Conservation (phyloP, 441 rosid genomes). For the Populus hybrid region DNA sequence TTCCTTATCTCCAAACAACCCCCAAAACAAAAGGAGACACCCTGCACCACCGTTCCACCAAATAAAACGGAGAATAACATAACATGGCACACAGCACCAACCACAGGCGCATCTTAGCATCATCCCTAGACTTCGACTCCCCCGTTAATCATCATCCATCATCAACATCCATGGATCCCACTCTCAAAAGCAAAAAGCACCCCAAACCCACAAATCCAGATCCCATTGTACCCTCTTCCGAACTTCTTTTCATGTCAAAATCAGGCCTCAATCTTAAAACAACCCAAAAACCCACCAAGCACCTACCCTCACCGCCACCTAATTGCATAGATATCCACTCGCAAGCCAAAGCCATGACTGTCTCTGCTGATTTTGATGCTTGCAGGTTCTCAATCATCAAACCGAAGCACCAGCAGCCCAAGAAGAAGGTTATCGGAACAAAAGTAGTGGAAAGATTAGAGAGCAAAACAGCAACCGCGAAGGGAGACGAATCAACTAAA, state of each 20-base stretch:
- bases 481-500: constrained; percentile 15
- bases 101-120: constrained; percentile 35
- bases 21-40: background rate
- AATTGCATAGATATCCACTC: constrained; percentile 27
- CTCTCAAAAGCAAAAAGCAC: constrained; percentile 11
- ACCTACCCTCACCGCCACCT: constrained; percentile 8
- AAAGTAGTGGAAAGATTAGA: constrained; percentile 6
- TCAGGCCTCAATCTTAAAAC: constrained; percentile 23
- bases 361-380: constrained; percentile 51
- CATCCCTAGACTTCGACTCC: constrained; percentile 10
- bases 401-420: constrained; percentile 17
- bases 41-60: background rate
- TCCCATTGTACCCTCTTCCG: constrained; percentile 23
- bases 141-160: background rate
- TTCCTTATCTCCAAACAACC: background rate
- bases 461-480: constrained; percentile 9
- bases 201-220: constrained; percentile 26
- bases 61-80: background rate
- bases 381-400: constrained; percentile 24
- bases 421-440: constrained; percentile 11
- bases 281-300: constrained; percentile 26
- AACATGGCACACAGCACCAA: constrained; percentile 27
- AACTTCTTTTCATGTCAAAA: constrained; percentile 28
- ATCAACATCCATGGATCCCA: constrained; percentile 34
- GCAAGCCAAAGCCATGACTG: constrained; percentile 49